Percentiles rank a stretch among this genome's conserved stretches.
phyloP scores from a whole-genome alignment of 495 filamentous ascomycete genomes.

The Bacidia gigantensis region DNA sequence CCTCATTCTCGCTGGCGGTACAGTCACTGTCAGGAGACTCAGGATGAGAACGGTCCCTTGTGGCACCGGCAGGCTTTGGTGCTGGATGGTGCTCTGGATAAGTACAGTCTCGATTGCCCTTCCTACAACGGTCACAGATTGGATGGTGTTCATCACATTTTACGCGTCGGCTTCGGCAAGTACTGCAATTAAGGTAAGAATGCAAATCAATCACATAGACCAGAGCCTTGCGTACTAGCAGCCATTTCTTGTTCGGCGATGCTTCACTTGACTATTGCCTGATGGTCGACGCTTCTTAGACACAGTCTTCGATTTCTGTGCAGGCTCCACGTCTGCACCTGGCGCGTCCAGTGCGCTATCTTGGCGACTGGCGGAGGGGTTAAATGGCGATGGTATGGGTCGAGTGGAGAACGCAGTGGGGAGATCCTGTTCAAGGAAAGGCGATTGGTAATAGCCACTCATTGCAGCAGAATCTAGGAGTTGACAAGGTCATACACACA shows the following conservation, averaged over 20 bases:
- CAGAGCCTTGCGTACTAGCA: conserved; percentile 40
- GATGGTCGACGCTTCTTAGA: conserved; percentile 22
- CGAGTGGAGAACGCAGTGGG: neutral
- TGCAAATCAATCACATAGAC: neutral
- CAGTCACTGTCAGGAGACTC: conserved; percentile 28
- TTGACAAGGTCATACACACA: too few relatives aligned
- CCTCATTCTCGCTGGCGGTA: conserved; percentile 35
- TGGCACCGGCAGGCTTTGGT: conserved; percentile 26
- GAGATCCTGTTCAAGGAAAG: neutral
- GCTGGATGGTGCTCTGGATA: conserved; percentile 58
- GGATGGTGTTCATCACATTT: conserved; percentile 90
- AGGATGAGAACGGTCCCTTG: conserved; percentile 27
- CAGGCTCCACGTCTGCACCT: neutral
- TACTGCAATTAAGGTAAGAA: conserved; percentile 23
- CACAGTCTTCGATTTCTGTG: neutral
- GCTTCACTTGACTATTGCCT: conserved; percentile 71
- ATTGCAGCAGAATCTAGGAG: too few relatives aligned
- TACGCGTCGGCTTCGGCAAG: conserved; percentile 75
- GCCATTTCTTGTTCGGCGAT: conserved; percentile 82
- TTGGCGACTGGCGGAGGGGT: neutral
- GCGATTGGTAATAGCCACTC: neutral
- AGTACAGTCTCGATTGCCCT: conserved; percentile 69
- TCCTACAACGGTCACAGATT: conserved; percentile 76
- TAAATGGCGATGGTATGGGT: neutral
- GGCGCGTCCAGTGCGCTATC: neutral